phyloP scores from a whole-genome alignment of 805 yeast genomes.

The Sungouiozyma ichnusensis region DNA sequence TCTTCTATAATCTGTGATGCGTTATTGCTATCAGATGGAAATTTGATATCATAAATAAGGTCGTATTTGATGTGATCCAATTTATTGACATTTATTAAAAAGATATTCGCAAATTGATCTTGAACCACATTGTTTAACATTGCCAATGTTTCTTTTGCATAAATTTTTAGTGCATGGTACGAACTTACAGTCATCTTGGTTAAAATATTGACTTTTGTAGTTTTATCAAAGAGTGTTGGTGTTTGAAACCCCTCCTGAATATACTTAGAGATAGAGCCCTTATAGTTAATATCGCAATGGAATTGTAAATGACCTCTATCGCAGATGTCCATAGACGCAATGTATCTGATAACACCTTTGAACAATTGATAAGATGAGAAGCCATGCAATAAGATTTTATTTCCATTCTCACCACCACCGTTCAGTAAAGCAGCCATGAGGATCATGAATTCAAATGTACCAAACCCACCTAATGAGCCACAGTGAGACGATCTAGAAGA shows the following conservation, averaged over 20 bases:
- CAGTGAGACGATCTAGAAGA: slow-evolving; percentile 50
- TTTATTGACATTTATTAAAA: slow-evolving; percentile 48
- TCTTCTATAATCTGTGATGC: slow-evolving; percentile 21
- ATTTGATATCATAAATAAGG: slow-evolving; percentile 36
- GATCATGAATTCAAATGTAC: slow-evolving; percentile 80
- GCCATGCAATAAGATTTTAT: slow-evolving; percentile 70
- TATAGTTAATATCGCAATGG: slow-evolving; percentile 32
- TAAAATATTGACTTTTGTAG: slow-evolving; percentile 64
- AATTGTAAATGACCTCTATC: slow-evolving; percentile 57
- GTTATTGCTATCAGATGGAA: slow-evolving; percentile 31
- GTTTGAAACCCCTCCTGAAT: slow-evolving; percentile 52
- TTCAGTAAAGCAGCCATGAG: slow-evolving; percentile 70
- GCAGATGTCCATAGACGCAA: slow-evolving; percentile 70
- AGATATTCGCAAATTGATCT: slow-evolving; percentile 74
- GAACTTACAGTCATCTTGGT: slow-evolving; percentile 72
- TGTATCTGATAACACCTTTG: slow-evolving; percentile 72
- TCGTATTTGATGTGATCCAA: slow-evolving; percentile 56
- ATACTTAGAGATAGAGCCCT: slow-evolving; percentile 29
- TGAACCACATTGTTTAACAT: slow-evolving; percentile 68
- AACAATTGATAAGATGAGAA: slow-evolving; percentile 89
- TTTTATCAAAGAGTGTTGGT: slow-evolving; percentile 69
- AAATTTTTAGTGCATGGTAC: slow-evolving; percentile 48
- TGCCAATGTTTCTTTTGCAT: slow-evolving; percentile 57
- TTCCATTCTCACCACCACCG: slow-evolving; percentile 74
- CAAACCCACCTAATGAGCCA: slow-evolving; percentile 58